Base-by-base conservation (phyloP, 495 filamentous ascomycete genomes). In the Annulohypoxylon nitens region DNA sequence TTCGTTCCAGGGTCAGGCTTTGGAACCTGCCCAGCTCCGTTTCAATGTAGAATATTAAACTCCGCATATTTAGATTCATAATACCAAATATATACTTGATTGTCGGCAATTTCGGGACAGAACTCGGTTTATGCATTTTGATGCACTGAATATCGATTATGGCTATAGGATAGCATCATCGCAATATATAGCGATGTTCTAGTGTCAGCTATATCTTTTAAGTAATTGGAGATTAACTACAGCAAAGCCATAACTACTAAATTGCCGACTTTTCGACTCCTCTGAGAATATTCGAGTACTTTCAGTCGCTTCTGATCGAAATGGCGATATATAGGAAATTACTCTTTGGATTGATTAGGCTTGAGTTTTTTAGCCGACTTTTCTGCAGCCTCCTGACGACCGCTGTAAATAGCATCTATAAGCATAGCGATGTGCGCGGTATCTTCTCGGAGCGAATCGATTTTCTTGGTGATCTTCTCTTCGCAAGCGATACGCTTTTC, bases 351-450 rank as follows among this genome's bases (percentile, higher is more conserved):
- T 23, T 34, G 48, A 6, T 54, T 20, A 11, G 51, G 11, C 5
- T 34, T 65, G 11, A 18, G 9, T 48, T 53, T 14, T 64, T 33
- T 67, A 9, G 63, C 67, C 8, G 47, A 23, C 10, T 68, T 41
- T 10, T 18, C n/a, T 9, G 72, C 72, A 9, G 67, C 63, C 37
- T 75, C 72, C 60, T 70, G 47, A 51, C 72, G 72, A 34, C 67
- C 72, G n/a, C 36, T 41, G 43, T 75, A 75, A 25, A 75, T 39
- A 30, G 72, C 72, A 43, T 75, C 59, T 1, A 75, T 9, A 18
- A 75, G 53, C 72, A 75, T 75, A 8, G 72, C 72, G 2, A 75
- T 59, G 30, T 75, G 72, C 33, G 63, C 72, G 23, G 58, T 59
- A n/a, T 75, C 72, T 9, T 70, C 67, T 64, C 59, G 67, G 3